These are phyloP conservation scores for Raffaelea deltoideospora DNA, from an alignment of 2,329 filamentous ascomycete genomes.

Conservation along the genomic window DNA sequence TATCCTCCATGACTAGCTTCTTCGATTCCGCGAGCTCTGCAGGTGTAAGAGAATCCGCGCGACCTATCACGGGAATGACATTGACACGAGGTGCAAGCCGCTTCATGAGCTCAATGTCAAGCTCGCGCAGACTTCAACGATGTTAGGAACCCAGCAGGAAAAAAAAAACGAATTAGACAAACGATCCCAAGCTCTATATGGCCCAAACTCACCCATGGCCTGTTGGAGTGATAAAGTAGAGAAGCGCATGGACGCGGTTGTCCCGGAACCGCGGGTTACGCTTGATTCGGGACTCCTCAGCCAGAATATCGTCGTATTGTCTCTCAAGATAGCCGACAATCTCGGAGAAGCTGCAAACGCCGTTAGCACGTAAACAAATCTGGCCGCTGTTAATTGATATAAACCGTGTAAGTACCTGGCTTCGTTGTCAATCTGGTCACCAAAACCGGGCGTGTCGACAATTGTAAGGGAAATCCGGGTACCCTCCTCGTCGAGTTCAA, in stretches of 20 bases:
- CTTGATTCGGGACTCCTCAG: slow-evolving; percentile 99
- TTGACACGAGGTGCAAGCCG: slow-evolving; percentile 95
- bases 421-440: slow-evolving; percentile 98
- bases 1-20: slow-evolving; percentile 99
- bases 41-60: slow-evolving; percentile 92
- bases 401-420: slow-evolving; percentile 51
- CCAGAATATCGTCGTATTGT: slow-evolving; percentile 98
- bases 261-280: slow-evolving; percentile 99
- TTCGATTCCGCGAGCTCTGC: slow-evolving; percentile 96
- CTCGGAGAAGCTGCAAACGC: slow-evolving; percentile 63
- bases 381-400: background rate
- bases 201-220: slow-evolving; percentile 87
- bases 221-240: slow-evolving; percentile 98
- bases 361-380: slow-evolving; percentile 6
- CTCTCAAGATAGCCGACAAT: slow-evolving; percentile 97
- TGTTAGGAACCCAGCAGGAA: background rate
- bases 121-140: slow-evolving; percentile 66
- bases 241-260: slow-evolving; percentile 93
- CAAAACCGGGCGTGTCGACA: slow-evolving; percentile 95
- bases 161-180: too few species aligned
- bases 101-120: slow-evolving; percentile 99
- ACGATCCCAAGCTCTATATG: too few species aligned
- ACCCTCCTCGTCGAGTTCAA: slow-evolving; percentile 94
- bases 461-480: slow-evolving; percentile 97
- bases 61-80: slow-evolving; percentile 96